These are phyloP conservation scores for Brassica hybrid DNA, from an alignment of 441 rosid species.

Conservation along the genomic window DNA sequence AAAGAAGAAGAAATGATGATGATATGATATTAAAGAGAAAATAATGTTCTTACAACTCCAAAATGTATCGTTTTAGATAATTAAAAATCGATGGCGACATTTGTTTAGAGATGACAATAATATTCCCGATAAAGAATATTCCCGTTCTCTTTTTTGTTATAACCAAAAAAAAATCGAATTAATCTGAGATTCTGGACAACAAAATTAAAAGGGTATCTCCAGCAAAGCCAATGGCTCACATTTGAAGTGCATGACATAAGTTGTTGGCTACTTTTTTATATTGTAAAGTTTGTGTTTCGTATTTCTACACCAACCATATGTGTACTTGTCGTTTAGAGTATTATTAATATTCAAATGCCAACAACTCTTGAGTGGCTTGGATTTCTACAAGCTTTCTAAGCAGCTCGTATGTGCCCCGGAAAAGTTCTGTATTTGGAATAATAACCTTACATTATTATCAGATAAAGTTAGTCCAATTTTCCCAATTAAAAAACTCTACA, in stretches of 20 bases:
- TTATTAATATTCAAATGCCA: constrained; percentile 9
- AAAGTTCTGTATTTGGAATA: background rate
- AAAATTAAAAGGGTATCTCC: background rate
- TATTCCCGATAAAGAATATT: constrained; percentile 17
- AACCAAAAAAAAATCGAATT: background rate
- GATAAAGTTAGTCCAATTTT: background rate
- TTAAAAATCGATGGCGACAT: constrained; percentile 25
- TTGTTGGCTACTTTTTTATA: background rate
- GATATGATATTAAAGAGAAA: too few species aligned
- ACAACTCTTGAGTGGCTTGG: constrained; percentile 24
- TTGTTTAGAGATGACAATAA: constrained; percentile 11
- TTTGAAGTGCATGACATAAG: constrained; percentile 2
- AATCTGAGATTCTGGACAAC: constrained; percentile 14
- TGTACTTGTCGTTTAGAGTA: constrained; percentile 10
- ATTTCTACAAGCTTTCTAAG: background rate
- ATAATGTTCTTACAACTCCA: background rate
- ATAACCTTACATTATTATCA: background rate
- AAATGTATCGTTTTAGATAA: constrained; percentile 27
- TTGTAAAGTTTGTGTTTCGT: background rate
- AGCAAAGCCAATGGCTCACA: constrained; percentile 20
- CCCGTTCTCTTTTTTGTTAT: background rate
- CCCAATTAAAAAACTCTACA: background rate
- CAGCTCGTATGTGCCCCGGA: background rate
- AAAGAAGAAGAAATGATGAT: constrained; percentile 84
- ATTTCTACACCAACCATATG: background rate